Percentiles rank a stretch among this genome's conserved stretches.
Evolutionary conservation across 768 basidiomycete genomes (phyloP).

Genomic region (Boletus edulis): DNA sequence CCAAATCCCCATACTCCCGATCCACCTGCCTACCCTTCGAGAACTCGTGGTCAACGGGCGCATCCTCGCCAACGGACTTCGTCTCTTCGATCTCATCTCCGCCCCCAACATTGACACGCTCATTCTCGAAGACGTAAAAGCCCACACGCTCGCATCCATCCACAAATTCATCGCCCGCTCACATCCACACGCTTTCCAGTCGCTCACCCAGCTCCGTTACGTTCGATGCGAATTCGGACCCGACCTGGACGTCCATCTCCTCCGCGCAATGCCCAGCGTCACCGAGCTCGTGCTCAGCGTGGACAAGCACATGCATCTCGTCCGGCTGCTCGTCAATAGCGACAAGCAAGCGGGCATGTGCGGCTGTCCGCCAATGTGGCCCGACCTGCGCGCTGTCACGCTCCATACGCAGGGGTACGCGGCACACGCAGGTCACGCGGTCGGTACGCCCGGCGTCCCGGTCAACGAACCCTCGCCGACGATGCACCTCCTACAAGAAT

Average conservation of each 20-base stretch:
- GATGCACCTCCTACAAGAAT: conserved; percentile 30
- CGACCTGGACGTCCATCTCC: conserved; percentile 31
- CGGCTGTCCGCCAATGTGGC: conserved; percentile 30
- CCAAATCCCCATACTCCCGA: conserved; percentile 18
- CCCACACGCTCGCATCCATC: conserved; percentile 23
- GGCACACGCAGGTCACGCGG: conserved; percentile 3
- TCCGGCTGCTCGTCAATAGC: conserved; percentile 33
- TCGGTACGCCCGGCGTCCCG: conserved; percentile 20
- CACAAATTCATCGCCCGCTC: conserved; percentile 28
- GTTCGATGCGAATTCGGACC: conserved; percentile 30
- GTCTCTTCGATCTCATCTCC: conserved; percentile 32
- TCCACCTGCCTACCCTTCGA: conserved; percentile 24
- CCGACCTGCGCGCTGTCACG: conserved; percentile 23
- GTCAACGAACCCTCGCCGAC: conserved; percentile 30
- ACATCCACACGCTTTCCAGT: conserved; percentile 28
- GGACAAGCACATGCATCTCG: conserved; percentile 28
- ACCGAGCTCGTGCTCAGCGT: conserved; percentile 32
- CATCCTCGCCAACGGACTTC: conserved; percentile 27
- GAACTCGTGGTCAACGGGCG: conserved; percentile 33
- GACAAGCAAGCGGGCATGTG: conserved; percentile 32
- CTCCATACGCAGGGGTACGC: conserved; percentile 30
- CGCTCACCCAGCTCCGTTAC: conserved; percentile 27
- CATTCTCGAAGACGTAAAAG: conserved; percentile 32
- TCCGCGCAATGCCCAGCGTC: conserved; percentile 32
- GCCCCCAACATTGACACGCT: conserved; percentile 31